Base-by-base conservation (phyloP, 2,329 filamentous ascomycete species). In the Colletotrichum sp. region DNA sequence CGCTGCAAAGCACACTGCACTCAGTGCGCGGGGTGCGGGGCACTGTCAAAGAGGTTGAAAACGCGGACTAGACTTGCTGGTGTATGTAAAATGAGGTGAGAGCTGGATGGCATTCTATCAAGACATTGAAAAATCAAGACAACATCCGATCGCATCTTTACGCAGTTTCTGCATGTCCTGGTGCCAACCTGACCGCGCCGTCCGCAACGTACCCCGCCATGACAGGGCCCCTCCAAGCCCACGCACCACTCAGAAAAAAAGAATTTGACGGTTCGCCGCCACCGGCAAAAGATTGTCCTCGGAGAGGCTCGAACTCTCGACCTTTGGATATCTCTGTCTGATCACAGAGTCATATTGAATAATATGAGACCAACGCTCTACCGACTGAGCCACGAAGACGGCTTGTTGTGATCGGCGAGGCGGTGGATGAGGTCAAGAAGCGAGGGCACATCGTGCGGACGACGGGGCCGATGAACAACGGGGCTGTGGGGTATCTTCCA, bases 311-410 rank as follows among this genome's bases (percentile, higher is more conserved):
- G 64, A 66, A 66, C 64, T 66, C 38, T 43, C 64, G 64, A 66
- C 64, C 64, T 66, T 66, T 66, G 64, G 64, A 66, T 66, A 4
- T 66, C 64, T 66, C 64, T 43, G 38, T 55, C 38, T 66, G 26
- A 32, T 66, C 64, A 34, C 64, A 66, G 64, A 66, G 64, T 66
- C 64, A 66, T 66, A 66, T 34, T 34, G 26, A 66, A 6, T 48
- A 32, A 52, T 66, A 66, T 66, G 64, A 66, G 64, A 66, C 64
- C 64, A 66, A 66, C 64, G 64, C 64, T 66, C 64, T 66, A 48
- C 64, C 64, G 38, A 66, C 64, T 66, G 64, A 66, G 64, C 64
- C 64, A 66, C 64, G 38, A 43, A 66, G 64, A 66, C 64, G 7
- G 12, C 18, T 18, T 43, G 38, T 55, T 66, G 5, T 66, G 38